Conservation (phyloP, 768 basidiomycete genomes). For the Guyanaporus albipodus region DNA sequence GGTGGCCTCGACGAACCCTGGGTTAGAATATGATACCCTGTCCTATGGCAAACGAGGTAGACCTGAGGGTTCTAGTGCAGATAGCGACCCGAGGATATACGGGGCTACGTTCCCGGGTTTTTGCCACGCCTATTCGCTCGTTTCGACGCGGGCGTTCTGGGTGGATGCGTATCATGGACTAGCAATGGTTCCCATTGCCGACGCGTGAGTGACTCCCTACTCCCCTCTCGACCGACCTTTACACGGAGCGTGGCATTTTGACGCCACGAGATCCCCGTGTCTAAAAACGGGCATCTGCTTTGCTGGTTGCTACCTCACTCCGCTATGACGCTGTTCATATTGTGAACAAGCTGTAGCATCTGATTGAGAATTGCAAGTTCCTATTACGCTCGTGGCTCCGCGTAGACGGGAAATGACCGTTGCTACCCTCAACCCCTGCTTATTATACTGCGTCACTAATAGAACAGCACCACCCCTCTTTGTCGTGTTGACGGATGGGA, state of each 20-base stretch:
- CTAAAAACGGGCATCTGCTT: slow-evolving; percentile 9
- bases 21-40: neutral
- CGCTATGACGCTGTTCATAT: slow-evolving; percentile 14
- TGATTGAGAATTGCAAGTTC: slow-evolving; percentile 18
- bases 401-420: slow-evolving; percentile 16
- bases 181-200: slow-evolving; percentile 82
- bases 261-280: slow-evolving; percentile 18
- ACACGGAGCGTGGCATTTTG: slow-evolving; percentile 7
- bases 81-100: slow-evolving; percentile 1
- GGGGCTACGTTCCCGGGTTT: slow-evolving; percentile 28
- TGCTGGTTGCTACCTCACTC: slow-evolving; percentile 11
- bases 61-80: neutral
- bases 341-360: slow-evolving; percentile 7
- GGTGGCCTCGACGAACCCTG: slow-evolving; percentile 7
- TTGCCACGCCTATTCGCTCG: slow-evolving; percentile 48
- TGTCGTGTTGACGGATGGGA: neutral
- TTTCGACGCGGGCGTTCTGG: slow-evolving; percentile 79
- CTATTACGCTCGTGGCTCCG: slow-evolving; percentile 7
- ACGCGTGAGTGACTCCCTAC: slow-evolving; percentile 50
- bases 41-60: neutral
- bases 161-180: slow-evolving; percentile 79
- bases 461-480: neutral
- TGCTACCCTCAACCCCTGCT: slow-evolving; percentile 14
- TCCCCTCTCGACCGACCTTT: slow-evolving; percentile 2
- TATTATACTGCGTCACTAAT: slow-evolving; percentile 10